Conservation (phyloP, 768 basidiomycete species). For the Macrolepiota dolichaula region DNA sequence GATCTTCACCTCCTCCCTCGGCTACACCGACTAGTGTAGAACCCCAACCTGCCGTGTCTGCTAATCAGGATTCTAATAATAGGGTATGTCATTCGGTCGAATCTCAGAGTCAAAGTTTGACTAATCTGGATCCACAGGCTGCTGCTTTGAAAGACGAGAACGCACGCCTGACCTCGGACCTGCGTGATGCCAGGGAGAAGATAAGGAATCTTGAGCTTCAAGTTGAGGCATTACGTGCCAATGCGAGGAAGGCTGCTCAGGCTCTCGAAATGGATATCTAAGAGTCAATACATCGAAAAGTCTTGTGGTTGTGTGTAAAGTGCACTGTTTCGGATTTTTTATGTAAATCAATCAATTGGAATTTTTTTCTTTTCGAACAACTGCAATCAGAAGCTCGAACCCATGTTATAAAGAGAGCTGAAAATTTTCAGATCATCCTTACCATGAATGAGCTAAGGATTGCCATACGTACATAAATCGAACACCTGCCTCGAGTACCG, state of each 20-base stretch:
- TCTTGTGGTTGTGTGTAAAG: no score
- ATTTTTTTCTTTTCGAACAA: background rate
- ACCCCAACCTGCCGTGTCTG: background rate
- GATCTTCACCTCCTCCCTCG: background rate
- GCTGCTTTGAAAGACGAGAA: constrained; percentile 52
- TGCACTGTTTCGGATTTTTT: background rate
- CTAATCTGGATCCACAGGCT: background rate
- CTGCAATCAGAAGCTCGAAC: background rate
- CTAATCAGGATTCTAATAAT: constrained; percentile 5
- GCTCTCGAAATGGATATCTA: constrained; percentile 34
- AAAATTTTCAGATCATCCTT: no score
- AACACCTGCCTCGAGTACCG: background rate
- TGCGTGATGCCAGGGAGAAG: constrained; percentile 77
- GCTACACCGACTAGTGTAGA: background rate
- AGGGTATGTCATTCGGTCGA: constrained; percentile 1
- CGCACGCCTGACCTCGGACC: constrained; percentile 53
- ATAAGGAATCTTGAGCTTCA: constrained; percentile 83
- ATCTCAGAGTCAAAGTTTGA: background rate
- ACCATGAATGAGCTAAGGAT: background rate
- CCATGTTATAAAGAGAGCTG: background rate
- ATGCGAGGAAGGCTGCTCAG: constrained; percentile 74
- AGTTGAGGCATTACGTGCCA: constrained; percentile 70
- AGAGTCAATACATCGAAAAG: background rate
- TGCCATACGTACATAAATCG: background rate
- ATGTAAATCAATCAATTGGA: background rate